Evolutionary conservation across 2,329 filamentous ascomycete species (phyloP).

Genomic region (Fusarium penzigii): DNA sequence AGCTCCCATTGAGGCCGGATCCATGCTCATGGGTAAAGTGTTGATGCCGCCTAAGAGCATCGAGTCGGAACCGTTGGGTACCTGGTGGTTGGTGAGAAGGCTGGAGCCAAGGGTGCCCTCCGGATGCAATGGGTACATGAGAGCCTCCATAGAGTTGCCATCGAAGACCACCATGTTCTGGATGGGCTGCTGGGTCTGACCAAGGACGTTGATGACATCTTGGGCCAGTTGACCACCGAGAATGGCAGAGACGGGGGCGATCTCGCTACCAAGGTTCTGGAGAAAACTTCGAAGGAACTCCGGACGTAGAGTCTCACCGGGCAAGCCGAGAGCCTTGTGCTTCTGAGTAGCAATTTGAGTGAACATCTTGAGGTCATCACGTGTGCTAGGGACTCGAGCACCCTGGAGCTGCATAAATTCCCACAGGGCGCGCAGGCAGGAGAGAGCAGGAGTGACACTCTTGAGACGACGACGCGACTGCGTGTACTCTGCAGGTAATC

Average conservation of each 20-base stretch:
- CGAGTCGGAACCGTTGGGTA: conserved; percentile 24
- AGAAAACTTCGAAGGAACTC: conserved; percentile 82
- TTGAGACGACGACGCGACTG: conserved; percentile 68
- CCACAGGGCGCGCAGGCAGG: conserved; percentile 88
- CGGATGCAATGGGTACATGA: conserved; percentile 81
- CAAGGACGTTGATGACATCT: conserved; percentile 95
- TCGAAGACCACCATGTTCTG: conserved; percentile 95
- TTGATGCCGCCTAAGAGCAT: conserved; percentile 28
- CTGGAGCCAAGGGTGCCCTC: conserved; percentile 55
- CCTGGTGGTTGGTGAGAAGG: conserved; percentile 40
- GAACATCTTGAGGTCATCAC: conserved; percentile 72
- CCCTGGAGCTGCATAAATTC: conserved; percentile 64
- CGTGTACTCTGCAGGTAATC: conserved; percentile 67
- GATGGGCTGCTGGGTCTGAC: conserved; percentile 87
- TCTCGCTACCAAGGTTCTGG: conserved; percentile 80
- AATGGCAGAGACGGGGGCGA: conserved; percentile 85
- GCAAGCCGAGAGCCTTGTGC: conserved; percentile 72
- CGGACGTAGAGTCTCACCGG: conserved; percentile 64
- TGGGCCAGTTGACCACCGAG: conserved; percentile 89
- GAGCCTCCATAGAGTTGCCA: conserved; percentile 75
- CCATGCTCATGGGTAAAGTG: conserved; percentile 25
- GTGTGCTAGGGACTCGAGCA: conserved; percentile 55
- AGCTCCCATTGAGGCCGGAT: conserved; percentile 24
- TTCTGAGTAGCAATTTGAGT: conserved; percentile 76
- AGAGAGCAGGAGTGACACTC: conserved; percentile 80